Percentiles rank a stretch among this genome's conserved stretches.
Evolutionary conservation across 2,329 filamentous ascomycete genomes (phyloP).

Genomic region (Rhynchosporium graminicola): DNA sequence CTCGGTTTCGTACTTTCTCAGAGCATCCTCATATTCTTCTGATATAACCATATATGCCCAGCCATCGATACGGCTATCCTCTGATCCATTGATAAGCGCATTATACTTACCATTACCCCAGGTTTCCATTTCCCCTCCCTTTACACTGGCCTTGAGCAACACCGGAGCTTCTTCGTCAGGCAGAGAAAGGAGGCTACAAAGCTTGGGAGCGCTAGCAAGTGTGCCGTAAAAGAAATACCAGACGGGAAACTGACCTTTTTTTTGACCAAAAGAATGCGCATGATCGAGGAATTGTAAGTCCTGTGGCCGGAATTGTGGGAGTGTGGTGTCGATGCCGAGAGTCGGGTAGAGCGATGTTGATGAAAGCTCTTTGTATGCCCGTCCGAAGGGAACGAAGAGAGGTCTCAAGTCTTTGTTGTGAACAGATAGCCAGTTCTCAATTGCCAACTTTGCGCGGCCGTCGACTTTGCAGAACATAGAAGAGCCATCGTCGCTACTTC

Average conservation of each 20-base stretch:
- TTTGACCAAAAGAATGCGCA: constrained; percentile 13
- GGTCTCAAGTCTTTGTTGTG: constrained; percentile 31
- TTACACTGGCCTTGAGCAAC: constrained; percentile 35
- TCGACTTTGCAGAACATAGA: constrained; percentile 36
- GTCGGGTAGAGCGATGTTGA: constrained; percentile 27
- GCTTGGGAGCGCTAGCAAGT: constrained; percentile 32
- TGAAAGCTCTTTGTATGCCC: constrained; percentile 38
- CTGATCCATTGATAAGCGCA: constrained; percentile 42
- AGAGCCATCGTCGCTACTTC: constrained; percentile 29
- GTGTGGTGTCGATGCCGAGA: constrained; percentile 32
- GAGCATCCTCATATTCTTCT: constrained; percentile 40
- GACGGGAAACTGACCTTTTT: constrained; percentile 34
- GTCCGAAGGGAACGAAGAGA: constrained; percentile 34
- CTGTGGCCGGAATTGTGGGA: constrained; percentile 36
- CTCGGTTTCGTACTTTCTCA: constrained; percentile 43
- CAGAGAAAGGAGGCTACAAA: constrained; percentile 40
- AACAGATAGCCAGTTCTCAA: constrained; percentile 27
- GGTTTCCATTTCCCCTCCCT: constrained; percentile 39
- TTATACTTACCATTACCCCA: constrained; percentile 45
- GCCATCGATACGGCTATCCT: constrained; percentile 33
- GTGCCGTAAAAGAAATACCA: constrained; percentile 50
- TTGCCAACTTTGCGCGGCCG: constrained; percentile 19
- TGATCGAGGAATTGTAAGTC: not conserved
- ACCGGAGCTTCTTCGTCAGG: constrained; percentile 26
- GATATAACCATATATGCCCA: constrained; percentile 39